A percentile compares a stretch with the other conserved stretches of the same genome.
Conservation (phyloP, 2,329 filamentous ascomycete genomes). For the Teratosphaeria destructans region DNA sequence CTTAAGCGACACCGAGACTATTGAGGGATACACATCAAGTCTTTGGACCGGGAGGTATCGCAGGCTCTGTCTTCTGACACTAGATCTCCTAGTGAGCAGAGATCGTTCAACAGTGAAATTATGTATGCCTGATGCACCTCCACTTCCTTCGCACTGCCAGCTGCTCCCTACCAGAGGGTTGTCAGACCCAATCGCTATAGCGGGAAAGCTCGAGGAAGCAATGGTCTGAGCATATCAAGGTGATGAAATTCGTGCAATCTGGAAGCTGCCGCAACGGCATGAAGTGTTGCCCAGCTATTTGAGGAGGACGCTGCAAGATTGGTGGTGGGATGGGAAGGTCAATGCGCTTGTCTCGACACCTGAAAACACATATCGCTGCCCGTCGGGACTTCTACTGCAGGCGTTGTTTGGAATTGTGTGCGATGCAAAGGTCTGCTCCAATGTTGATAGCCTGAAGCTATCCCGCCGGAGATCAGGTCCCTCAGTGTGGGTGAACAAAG, state of each 20-base stretch:
- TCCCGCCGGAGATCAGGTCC: too few species aligned
- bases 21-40: neutral
- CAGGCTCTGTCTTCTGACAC: neutral
- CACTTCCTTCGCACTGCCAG: neutral
- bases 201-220: neutral
- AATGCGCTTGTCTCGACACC: neutral
- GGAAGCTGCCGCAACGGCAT: neutral
- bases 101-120: neutral
- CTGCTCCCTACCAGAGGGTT: neutral
- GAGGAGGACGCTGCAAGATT: neutral
- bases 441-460: too few species aligned
- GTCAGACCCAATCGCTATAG: neutral
- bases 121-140: neutral
- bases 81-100: neutral
- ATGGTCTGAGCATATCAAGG: neutral
- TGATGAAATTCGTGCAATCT: neutral
- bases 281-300: neutral
- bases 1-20: neutral
- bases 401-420: neutral
- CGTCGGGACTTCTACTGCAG: too few species aligned
- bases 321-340: neutral
- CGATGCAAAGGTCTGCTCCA: too few species aligned
- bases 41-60: neutral
- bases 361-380: neutral
- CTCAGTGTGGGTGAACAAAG: too few species aligned